phyloP scores from a whole-genome alignment of 331 rosid genomes.

The Stylosanthes scabra region DNA sequence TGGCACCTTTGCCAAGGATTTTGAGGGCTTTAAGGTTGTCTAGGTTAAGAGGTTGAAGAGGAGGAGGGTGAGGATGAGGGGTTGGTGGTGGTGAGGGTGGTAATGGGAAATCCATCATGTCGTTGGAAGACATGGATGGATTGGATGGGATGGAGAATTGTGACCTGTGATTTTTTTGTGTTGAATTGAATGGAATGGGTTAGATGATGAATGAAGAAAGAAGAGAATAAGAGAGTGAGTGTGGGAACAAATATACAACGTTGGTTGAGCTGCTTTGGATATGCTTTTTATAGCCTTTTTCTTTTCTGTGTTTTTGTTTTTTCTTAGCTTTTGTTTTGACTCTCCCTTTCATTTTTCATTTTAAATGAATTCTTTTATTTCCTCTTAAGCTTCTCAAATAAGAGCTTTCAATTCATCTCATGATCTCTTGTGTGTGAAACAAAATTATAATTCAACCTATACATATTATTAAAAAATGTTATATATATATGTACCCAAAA shows the following conservation, averaged over 20 bases:
- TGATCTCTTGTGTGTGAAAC: too few species aligned
- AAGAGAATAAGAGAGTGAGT: neutral
- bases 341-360: neutral
- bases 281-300: conserved; percentile 21
- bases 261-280: conserved; percentile 46
- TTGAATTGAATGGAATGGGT: neutral
- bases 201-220: neutral
- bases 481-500: too few species aligned
- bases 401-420: too few species aligned
- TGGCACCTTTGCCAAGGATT: conserved; percentile 89
- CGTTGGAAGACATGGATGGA: conserved; percentile 1
- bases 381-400: too few species aligned
- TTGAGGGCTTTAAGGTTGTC: conserved; percentile 65
- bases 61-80: too few species aligned
- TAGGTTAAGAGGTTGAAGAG: conserved; percentile 54
- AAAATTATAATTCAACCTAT: too few species aligned
- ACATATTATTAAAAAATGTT: too few species aligned
- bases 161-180: too few species aligned
- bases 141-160: neutral
- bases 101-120: conserved; percentile 58
- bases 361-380: too few species aligned
- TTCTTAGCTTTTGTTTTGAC: neutral
- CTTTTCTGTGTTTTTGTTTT: neutral
- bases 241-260: neutral
- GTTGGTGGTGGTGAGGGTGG: conserved; percentile 9